Evolutionary conservation across 2,329 filamentous ascomycete species (phyloP), one percentile per base, ranked within the genome.

Genomic region (Aspergillus pseudotamarii): DNA sequence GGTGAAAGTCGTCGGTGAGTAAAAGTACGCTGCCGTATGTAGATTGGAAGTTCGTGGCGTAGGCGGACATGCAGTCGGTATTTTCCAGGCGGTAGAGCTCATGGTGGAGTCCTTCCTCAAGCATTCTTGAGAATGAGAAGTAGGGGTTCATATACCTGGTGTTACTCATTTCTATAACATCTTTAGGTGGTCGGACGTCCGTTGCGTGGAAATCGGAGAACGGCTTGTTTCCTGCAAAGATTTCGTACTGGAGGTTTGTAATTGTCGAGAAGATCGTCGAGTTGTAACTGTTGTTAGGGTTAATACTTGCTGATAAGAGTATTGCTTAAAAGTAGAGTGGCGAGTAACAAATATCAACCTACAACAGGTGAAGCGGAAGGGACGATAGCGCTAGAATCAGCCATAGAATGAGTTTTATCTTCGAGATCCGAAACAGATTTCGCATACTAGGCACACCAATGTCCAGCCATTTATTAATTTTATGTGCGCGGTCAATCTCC

Each of bases 351-450:
- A 45, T 45, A 11, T 23, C 9, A 12, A 38, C 41, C n/a, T 36
- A 65, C 60, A 65, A 28, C 1, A 65, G 28, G 41, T 65, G 60
- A 30, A 65, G 28, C 2, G 63, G 60, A 3, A 58, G 16, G 4
- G 63, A 56, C 0, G 58, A 59, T 3, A 62, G 5, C 2, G 53
- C 21, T 6, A 65, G 54, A 9, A 6, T 36, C 2, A 26, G 2
- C 63, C 58, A 64, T 12, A 61, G 30, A 19, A 26, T 12, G 6
- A 16, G 9, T 8, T 38, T 38, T 5, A 11, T 6, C 14, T 43
- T 26, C 4, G 36, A 36, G 11, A 63, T 32, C 1, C n/a, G 10
- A 1, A 53, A 30, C 4, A 63, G 3, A 30, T 60, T 60, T 1
- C 48, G 32, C 2, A 59, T 34, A 38, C 59, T 60, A 3, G 64